phyloP scores from a whole-genome alignment of 78 protist species.

The Dictyostelium citrinum region DNA sequence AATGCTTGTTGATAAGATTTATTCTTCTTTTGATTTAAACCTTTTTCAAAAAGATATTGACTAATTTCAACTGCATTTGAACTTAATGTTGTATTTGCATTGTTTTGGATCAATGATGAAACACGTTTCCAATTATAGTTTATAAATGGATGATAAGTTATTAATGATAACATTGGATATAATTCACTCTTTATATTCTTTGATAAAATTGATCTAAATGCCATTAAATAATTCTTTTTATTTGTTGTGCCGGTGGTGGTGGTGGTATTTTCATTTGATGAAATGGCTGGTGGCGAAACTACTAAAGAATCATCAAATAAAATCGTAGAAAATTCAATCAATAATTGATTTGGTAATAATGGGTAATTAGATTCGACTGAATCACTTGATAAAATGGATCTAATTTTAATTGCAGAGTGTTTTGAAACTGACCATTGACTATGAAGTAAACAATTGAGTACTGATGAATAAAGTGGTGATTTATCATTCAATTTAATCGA shows the following conservation, averaged over 20 bases:
- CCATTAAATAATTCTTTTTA: not conserved
- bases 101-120: not conserved
- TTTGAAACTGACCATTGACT: not conserved
- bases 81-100: not conserved
- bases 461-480: conserved; percentile 1
- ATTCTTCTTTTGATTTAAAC: conserved; percentile 1
- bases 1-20: conserved; percentile 21
- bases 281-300: not conserved
- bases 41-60: conserved; percentile 11
- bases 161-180: conserved; percentile 20
- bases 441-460: not conserved
- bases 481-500: conserved; percentile 17
- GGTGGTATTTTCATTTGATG: not conserved
- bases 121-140: conserved; percentile 14
- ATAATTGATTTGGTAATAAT: not conserved
- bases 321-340: conserved; percentile 14
- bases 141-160: conserved; percentile 6
- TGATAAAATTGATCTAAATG: conserved; percentile 39
- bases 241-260: not conserved
- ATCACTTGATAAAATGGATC: not conserved
- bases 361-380: not conserved
- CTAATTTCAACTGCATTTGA: not conserved
- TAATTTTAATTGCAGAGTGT: not conserved
- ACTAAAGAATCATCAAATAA: not conserved
- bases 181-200: not conserved